A percentile compares a stretch with the other conserved stretches of the same genome.
Conservation (phyloP, 2,329 filamentous ascomycete species). For the Calonectria fujianensis region DNA sequence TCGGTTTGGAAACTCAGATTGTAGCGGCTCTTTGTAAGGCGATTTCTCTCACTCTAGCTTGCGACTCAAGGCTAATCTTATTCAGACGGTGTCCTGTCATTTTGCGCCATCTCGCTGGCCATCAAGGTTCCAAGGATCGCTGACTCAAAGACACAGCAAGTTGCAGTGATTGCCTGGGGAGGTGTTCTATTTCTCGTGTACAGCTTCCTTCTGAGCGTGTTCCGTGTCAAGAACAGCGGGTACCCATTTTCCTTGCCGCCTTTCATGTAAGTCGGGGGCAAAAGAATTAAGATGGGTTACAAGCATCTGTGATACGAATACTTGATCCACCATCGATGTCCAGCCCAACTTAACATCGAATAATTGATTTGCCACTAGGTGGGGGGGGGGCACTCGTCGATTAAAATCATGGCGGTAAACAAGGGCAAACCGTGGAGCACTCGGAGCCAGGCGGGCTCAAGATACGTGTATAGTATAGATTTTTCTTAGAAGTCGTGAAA, state of each 20-base stretch:
- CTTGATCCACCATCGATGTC: not conserved
- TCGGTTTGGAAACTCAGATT: constrained; percentile 96
- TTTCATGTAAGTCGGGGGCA: constrained; percentile 75
- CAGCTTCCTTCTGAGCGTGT: constrained; percentile 94
- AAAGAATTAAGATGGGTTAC: not conserved
- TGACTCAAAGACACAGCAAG: constrained; percentile 85
- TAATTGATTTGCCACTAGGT: too few species aligned
- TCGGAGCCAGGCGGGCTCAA: not conserved
- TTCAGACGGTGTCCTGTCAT: constrained; percentile 82
- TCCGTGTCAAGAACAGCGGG: constrained; percentile 94
- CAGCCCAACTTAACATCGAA: too few species aligned
- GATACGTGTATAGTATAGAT: constrained; percentile 34
- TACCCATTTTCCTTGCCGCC: constrained; percentile 97
- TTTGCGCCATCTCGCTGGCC: constrained; percentile 92
- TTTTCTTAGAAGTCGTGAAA: not conserved
- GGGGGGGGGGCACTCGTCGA: too few species aligned
- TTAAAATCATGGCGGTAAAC: not conserved
- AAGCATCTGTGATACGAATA: not conserved
- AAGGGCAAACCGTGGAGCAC: not conserved
- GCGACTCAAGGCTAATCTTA: constrained; percentile 48
- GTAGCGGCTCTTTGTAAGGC: constrained; percentile 91
- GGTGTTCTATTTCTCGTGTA: constrained; percentile 87
- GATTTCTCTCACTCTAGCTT: not conserved
- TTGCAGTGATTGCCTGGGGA: constrained; percentile 88
- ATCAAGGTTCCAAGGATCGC: constrained; percentile 93